These are phyloP conservation scores for Pseudogymnoascus sp. DNA, from an alignment of 2,329 filamentous ascomycete genomes.

Conservation along the genomic window DNA sequence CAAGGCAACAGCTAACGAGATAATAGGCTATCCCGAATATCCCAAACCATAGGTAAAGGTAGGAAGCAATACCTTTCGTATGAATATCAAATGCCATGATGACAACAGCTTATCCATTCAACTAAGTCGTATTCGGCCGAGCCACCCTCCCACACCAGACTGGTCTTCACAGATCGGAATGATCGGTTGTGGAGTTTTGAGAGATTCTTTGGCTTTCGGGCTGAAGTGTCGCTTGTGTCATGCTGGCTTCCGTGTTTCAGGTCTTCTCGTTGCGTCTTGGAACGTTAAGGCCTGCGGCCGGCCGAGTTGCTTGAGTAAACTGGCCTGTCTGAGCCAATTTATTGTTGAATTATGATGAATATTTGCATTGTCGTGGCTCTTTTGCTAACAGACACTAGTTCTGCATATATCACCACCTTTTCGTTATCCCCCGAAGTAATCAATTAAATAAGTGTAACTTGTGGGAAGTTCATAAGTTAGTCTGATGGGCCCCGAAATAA, in stretches of 20 bases:
- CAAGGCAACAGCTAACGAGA: neutral
- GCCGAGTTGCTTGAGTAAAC: conserved; percentile 60
- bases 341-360: neutral
- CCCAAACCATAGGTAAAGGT: conserved; percentile 15
- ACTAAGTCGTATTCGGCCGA: conserved; percentile 59
- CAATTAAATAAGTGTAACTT: neutral
- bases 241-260: conserved; percentile 53
- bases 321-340: conserved; percentile 54
- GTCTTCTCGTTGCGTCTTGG: conserved; percentile 52
- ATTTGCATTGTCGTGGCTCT: neutral
- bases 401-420: neutral
- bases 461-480: neutral
- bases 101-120: conserved; percentile 71
- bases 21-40: neutral
- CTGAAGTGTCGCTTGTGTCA: conserved; percentile 36
- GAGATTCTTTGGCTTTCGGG: conserved; percentile 25
- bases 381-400: conserved; percentile 3
- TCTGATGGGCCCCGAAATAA: neutral
- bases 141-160: conserved; percentile 69
- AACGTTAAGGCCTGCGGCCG: conserved; percentile 43
- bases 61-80: conserved; percentile 13
- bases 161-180: conserved; percentile 42
- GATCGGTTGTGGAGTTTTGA: conserved; percentile 69
- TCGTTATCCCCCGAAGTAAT: neutral
- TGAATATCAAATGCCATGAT: conserved; percentile 36